Conservation (phyloP, 2,329 filamentous ascomycete genomes). For the Fusarium domesticum region DNA sequence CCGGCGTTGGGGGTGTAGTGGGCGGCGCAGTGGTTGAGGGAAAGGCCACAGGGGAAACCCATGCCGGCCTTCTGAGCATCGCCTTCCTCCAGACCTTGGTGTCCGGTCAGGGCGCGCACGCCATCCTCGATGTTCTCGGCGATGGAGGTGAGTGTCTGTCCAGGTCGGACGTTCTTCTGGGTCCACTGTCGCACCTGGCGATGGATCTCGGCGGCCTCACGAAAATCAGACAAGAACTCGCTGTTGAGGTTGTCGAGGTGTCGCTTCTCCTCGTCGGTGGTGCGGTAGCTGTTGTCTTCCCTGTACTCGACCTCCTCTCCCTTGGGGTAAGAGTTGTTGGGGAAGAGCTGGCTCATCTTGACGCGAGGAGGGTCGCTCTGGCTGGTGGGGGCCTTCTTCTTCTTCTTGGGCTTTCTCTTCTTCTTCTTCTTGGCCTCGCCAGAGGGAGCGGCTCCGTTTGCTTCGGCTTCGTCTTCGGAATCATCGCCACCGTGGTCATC, state of each 20-base stretch:
- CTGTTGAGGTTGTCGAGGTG: constrained; percentile 78
- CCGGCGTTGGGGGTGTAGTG: constrained; percentile 87
- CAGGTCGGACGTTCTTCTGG: constrained; percentile 75
- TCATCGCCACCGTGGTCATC: constrained; percentile 49
- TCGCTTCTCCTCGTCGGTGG: constrained; percentile 79
- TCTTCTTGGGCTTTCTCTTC: constrained; percentile 83
- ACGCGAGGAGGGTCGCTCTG: constrained; percentile 75
- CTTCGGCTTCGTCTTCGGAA: constrained; percentile 52
- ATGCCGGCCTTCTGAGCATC: constrained; percentile 77
- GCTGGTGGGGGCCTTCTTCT: constrained; percentile 71
- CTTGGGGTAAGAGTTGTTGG: constrained; percentile 67
- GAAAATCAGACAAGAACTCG: constrained; percentile 77
- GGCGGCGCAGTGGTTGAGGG: constrained; percentile 79
- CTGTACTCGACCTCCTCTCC: constrained; percentile 76
- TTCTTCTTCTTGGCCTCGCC: constrained; percentile 48
- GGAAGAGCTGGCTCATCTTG: constrained; percentile 68
- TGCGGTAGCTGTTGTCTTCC: constrained; percentile 73
- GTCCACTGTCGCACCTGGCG: constrained; percentile 83
- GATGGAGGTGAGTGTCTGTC: constrained; percentile 76
- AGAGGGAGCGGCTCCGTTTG: constrained; percentile 35
- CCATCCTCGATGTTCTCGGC: constrained; percentile 84
- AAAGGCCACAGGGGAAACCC: constrained; percentile 82
- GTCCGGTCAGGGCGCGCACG: constrained; percentile 72
- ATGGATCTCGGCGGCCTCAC: constrained; percentile 84
- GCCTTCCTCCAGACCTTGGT: constrained; percentile 72